Conservation (phyloP, 345 rosid genomes). For the Arabidopsis suecica region DNA sequence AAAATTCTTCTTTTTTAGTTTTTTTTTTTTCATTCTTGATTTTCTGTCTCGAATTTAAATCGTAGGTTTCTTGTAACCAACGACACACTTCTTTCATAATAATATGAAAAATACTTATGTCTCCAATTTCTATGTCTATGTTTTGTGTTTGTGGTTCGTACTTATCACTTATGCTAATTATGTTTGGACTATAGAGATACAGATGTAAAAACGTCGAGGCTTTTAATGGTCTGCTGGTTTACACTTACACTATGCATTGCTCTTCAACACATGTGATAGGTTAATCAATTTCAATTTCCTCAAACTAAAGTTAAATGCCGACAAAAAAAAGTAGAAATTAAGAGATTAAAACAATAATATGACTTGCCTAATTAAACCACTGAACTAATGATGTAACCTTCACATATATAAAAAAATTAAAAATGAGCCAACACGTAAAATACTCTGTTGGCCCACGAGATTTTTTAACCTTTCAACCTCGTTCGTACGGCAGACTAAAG, state of each 20-base stretch:
- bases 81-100: constrained; percentile 28
- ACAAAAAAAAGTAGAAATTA: not conserved
- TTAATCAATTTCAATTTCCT: not conserved
- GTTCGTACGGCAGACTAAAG: constrained; percentile 10
- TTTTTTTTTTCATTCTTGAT: not conserved
- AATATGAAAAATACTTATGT: constrained; percentile 6
- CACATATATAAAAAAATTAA: not conserved
- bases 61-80: constrained; percentile 43
- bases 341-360: not conserved
- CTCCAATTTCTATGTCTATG: constrained; percentile 7
- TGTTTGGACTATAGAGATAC: not conserved
- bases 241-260: not conserved
- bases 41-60: constrained; percentile 29
- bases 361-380: not conserved
- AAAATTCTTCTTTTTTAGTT: not conserved
- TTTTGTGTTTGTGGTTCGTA: constrained; percentile 17
- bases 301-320: not conserved
- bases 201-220: not conserved
- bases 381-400: not conserved
- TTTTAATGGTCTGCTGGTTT: not conserved
- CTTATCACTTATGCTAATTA: constrained; percentile 18
- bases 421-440: not conserved
- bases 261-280: not conserved
- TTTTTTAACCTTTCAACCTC: constrained; percentile 26
- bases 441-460: constrained; percentile 13